Percentiles rank a stretch among this genome's conserved stretches.
These are phyloP conservation scores for Selaginella moellendorffii DNA, from an alignment of 75 land plant genomes.

Conservation along the genomic window DNA sequence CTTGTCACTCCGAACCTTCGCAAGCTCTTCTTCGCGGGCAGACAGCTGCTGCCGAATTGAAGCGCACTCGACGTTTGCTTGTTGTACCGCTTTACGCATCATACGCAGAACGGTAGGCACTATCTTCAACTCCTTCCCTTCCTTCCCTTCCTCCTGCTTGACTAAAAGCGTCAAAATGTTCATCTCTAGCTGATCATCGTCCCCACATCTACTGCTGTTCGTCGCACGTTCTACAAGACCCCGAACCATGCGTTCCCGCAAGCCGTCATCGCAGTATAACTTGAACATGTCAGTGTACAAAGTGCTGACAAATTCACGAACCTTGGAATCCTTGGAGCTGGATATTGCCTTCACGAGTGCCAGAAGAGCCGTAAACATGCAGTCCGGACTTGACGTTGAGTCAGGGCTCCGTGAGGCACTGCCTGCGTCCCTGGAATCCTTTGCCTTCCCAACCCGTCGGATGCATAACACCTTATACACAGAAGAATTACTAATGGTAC, in stretches of 20 bases:
- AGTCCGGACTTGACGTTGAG: too few relatives aligned
- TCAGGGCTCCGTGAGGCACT: too few relatives aligned
- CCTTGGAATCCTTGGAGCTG: constrained; percentile 45
- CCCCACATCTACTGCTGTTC: constrained; percentile 36
- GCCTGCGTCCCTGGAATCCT: constrained; percentile 24
- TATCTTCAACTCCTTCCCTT: too few relatives aligned
- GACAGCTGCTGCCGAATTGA: constrained; percentile 72
- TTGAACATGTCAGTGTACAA: constrained; percentile 76
- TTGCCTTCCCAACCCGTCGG: constrained; percentile 43
- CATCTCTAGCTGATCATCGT: constrained; percentile 57
- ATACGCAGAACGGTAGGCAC: constrained; percentile 72
- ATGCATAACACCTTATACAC: constrained; percentile 73
- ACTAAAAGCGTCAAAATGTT: constrained; percentile 66
- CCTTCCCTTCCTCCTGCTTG: constrained; percentile 67
- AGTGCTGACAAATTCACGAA: constrained; percentile 68
- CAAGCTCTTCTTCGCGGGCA: constrained; percentile 64
- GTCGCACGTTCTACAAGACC: constrained; percentile 77
- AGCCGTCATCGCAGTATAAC: constrained; percentile 52
- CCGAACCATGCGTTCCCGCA: constrained; percentile 55
- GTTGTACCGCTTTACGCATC: constrained; percentile 79
- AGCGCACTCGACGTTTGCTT: constrained; percentile 75
- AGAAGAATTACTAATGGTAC: constrained; percentile 53
- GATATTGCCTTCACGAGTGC: constrained; percentile 65
- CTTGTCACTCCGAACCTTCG: constrained; percentile 42
- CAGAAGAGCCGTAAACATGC: constrained; percentile 51